Percentiles rank a stretch among this genome's conserved stretches.
Conservation (phyloP, 2,329 filamentous ascomycete genomes). For the Neocucurbitaria cava region DNA sequence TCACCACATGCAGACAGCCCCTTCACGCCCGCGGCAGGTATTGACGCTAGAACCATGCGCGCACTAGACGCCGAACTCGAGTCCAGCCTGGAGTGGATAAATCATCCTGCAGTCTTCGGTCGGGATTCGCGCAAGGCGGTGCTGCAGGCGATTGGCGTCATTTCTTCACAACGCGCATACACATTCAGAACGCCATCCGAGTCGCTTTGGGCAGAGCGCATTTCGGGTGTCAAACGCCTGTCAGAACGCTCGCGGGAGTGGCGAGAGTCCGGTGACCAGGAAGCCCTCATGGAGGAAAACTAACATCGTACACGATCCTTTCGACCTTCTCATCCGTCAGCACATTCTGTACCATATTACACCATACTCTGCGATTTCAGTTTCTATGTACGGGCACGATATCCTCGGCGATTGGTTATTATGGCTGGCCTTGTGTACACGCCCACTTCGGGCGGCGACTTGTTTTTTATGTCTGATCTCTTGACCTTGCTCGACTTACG, state of each 20-base stretch:
- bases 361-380: slow-evolving; percentile 20
- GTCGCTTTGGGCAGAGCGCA: slow-evolving; percentile 83
- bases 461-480: slow-evolving; percentile 12
- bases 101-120: slow-evolving; percentile 92
- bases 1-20: slow-evolving; percentile 52
- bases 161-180: slow-evolving; percentile 90
- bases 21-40: slow-evolving; percentile 71
- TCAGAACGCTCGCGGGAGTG: slow-evolving; percentile 88
- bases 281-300: slow-evolving; percentile 64
- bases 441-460: slow-evolving; percentile 13
- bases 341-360: slow-evolving; percentile 29
- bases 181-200: slow-evolving; percentile 93
- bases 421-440: slow-evolving; percentile 7
- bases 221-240: slow-evolving; percentile 79
- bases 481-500: slow-evolving; percentile 12
- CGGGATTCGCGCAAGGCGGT: slow-evolving; percentile 95
- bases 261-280: slow-evolving; percentile 82
- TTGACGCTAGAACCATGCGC: slow-evolving; percentile 80
- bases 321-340: slow-evolving; percentile 13
- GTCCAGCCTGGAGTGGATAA: slow-evolving; percentile 94
- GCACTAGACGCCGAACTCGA: slow-evolving; percentile 92
- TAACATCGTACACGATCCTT: slow-evolving; percentile 25
- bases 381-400: slow-evolving; percentile 17
- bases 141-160: slow-evolving; percentile 93
- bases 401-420: slow-evolving; percentile 18